A percentile compares a stretch with the other conserved stretches of the same genome.
Evolutionary conservation across 257 asterid species (phyloP).

Genomic region (Forsythia suspensa): DNA sequence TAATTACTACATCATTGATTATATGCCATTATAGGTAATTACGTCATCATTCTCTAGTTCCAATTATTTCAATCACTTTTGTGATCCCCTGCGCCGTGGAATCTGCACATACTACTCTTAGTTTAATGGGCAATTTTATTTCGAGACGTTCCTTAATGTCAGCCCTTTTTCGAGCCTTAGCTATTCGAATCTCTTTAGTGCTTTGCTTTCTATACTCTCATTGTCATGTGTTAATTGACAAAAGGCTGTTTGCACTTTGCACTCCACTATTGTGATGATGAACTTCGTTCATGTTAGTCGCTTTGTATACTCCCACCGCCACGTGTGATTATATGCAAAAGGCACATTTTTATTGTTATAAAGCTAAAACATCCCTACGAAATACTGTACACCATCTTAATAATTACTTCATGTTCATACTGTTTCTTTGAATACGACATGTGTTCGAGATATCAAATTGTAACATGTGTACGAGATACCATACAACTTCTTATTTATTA

Average conservation of each 20-base stretch:
- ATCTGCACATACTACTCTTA: neutral
- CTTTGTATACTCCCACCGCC: neutral
- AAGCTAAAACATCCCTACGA: too few relatives aligned
- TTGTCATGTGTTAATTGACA: neutral
- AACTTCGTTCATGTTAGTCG: neutral
- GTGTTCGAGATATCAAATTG: neutral
- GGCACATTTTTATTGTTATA: too few relatives aligned
- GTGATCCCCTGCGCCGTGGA: neutral
- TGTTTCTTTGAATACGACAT: too few relatives aligned
- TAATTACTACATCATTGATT: neutral
- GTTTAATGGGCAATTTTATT: neutral
- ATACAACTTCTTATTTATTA: too few relatives aligned
- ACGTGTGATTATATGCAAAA: neutral
- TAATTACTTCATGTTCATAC: too few relatives aligned
- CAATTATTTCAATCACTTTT: neutral
- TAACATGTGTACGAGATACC: neutral
- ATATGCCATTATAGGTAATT: neutral
- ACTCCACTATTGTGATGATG: neutral
- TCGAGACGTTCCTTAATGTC: neutral
- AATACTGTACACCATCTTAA: too few relatives aligned
- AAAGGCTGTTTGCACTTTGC: neutral
- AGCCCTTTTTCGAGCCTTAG: neutral
- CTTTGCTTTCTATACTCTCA: neutral
- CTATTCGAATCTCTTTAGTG: neutral
- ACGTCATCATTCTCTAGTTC: neutral